phyloP scores from a whole-genome alignment of 208 protist genomes.

The Lotmaria passim region DNA sequence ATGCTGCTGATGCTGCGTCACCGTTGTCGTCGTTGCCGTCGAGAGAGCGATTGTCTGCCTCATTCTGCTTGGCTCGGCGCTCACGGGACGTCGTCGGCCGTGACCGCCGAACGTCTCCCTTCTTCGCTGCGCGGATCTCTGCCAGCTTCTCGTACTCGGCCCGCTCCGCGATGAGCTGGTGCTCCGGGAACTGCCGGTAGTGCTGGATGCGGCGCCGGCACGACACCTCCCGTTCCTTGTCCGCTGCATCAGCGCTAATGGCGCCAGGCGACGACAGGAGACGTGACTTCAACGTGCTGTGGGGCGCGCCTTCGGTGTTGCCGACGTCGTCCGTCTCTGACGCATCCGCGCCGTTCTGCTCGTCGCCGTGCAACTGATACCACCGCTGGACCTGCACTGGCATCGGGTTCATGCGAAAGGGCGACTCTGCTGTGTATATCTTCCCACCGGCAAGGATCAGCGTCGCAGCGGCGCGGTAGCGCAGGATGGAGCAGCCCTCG shows the following conservation, averaged over 20 bases:
- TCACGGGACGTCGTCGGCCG: constrained; percentile 16
- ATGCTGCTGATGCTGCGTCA: not conserved
- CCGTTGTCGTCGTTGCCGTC: constrained; percentile 10
- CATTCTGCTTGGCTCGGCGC: constrained; percentile 14
- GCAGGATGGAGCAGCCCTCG: constrained; percentile 38
- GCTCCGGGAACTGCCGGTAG: constrained; percentile 27
- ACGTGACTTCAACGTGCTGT: constrained; percentile 3
- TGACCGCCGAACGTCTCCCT: not conserved
- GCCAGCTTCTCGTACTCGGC: constrained; percentile 19
- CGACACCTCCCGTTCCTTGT: constrained; percentile 4
- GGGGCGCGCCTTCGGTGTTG: not conserved
- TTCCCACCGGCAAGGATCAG: constrained; percentile 41
- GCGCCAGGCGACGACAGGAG: constrained; percentile 23
- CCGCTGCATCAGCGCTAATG: constrained; percentile 2
- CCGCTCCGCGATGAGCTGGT: constrained; percentile 16
- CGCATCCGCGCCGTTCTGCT: constrained; percentile 19
- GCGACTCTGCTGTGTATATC: constrained; percentile 23
- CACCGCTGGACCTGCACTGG: constrained; percentile 66
- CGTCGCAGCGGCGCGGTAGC: constrained; percentile 47
- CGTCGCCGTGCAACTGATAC: constrained; percentile 50
- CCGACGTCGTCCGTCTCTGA: constrained; percentile 2
- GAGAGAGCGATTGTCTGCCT: constrained; percentile 22
- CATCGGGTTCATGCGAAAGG: constrained; percentile 45
- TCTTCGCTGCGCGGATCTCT: not conserved
- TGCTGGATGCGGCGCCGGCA: constrained; percentile 23